Base-by-base conservation (phyloP, 371 early-diverging fungal species). In the Dinochytrium kinnereticum region DNA sequence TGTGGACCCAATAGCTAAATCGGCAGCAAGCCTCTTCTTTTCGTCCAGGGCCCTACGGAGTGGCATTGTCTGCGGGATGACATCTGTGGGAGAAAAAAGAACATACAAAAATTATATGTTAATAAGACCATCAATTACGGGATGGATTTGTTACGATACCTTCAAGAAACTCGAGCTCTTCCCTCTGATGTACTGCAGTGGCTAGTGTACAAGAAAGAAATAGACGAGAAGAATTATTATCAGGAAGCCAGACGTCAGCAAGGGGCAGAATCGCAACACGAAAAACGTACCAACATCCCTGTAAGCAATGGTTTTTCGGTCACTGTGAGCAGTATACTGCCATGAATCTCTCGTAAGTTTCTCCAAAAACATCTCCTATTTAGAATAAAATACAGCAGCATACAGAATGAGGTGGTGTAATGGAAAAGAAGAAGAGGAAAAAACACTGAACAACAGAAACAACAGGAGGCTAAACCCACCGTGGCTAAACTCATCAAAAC, bases 81-180 rank as follows among this genome's bases (percentile, higher is more conserved):
- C n/a, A n/a, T n/a, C n/a, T n/a, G n/a, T n/a, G n/a, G n/a, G n/a
- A n/a, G n/a, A n/a, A n/a, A n/a, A n/a, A n/a, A n/a, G n/a, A n/a
- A n/a, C n/a, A n/a, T n/a, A n/a, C n/a, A n/a, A n/a, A n/a, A n/a
- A n/a, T n/a, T n/a, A n/a, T n/a, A n/a, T n/a, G n/a, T n/a, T n/a
- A n/a, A n/a, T n/a, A n/a, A n/a, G n/a, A n/a, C n/a, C n/a, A n/a
- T n/a, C n/a, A n/a, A n/a, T n/a, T n/a, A n/a, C n/a, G n/a, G n/a
- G n/a, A n/a, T n/a, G n/a, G n/a, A n/a, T n/a, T n/a, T n/a, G n/a
- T n/a, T n/a, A n/a, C n/a, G n/a, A n/a, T 49, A 71, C 72, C 72
- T 71, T 71, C 72, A 51, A 71, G 72, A 71, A 71, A 71, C 19
- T 71, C 49, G 24, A 71, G 65, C 40, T 71, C 64, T 26, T 37